Conservation (phyloP, 2,329 filamentous ascomycete species). For the Colletotrichum costaricense region DNA sequence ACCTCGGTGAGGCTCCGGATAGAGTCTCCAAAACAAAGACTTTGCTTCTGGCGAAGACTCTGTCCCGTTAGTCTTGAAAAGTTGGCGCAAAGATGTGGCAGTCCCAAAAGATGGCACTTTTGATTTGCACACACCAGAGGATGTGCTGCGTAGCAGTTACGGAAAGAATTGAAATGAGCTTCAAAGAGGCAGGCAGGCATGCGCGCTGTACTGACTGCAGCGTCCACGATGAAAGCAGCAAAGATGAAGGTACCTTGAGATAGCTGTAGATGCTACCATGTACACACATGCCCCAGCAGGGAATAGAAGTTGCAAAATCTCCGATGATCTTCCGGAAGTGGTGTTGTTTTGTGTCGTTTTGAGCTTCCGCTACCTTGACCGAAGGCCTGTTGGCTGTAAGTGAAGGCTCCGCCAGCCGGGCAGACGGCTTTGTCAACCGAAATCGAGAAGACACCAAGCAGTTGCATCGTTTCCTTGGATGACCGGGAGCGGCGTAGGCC, state of each 20-base stretch:
- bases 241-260: not conserved
- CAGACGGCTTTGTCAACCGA: slow-evolving; percentile 29
- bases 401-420: slow-evolving; percentile 25
- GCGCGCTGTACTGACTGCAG: not conserved
- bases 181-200: not conserved
- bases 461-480: not conserved
- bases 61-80: not conserved
- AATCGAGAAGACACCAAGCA: not conserved
- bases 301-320: not conserved
- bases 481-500: not conserved
- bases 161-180: not conserved
- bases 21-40: not conserved
- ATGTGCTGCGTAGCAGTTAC: not conserved
- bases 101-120: not conserved
- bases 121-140: not conserved
- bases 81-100: not conserved
- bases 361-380: slow-evolving; percentile 16
- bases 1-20: slow-evolving; percentile 23
- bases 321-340: slow-evolving; percentile 13
- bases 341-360: not conserved
- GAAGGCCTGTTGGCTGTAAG: slow-evolving; percentile 34
- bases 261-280: not conserved
- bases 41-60: not conserved
- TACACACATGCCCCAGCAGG: slow-evolving; percentile 7
- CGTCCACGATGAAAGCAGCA: not conserved